Evolutionary conservation across 73 alveolate species (phyloP).

Genomic region (Paramecium pentaurelia): DNA sequence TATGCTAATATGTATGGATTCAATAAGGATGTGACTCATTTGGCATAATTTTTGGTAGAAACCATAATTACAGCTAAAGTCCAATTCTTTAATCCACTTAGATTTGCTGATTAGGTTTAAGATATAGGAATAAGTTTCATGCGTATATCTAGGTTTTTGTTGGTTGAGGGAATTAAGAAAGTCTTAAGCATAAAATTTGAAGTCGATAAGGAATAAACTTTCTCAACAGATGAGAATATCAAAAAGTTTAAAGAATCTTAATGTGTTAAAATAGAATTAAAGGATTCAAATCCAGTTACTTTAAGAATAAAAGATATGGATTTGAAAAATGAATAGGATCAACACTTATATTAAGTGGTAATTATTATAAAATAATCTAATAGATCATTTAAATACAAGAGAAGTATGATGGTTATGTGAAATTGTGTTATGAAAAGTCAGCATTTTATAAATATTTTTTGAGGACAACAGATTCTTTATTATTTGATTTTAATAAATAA

Average conservation of each 20-base stretch:
- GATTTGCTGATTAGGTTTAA: constrained; percentile 40
- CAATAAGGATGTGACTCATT: constrained; percentile 43
- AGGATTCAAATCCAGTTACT: constrained; percentile 41
- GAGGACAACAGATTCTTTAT: constrained; percentile 20
- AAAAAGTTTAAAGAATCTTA: not conserved
- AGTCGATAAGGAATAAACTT: constrained; percentile 6
- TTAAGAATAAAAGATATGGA: constrained; percentile 31
- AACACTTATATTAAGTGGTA: not conserved
- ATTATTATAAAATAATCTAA: not conserved
- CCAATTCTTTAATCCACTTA: constrained; percentile 27
- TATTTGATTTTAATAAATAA: constrained; percentile 20
- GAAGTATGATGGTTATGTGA: constrained; percentile 45
- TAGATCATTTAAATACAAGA: not conserved
- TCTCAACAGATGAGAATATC: constrained; percentile 21
- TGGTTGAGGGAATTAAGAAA: constrained; percentile 33
- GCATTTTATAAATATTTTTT: constrained; percentile 47
- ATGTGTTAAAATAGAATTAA: constrained; percentile 22
- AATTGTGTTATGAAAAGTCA: constrained; percentile 40
- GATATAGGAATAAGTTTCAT: constrained; percentile 43
- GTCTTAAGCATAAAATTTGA: not conserved
- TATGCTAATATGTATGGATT: constrained; percentile 50
- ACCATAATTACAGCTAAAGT: constrained; percentile 36
- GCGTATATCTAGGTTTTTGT: constrained; percentile 33
- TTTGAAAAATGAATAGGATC: not conserved
- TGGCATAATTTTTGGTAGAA: constrained; percentile 28